Percentiles rank a stretch among this genome's conserved stretches.
These are phyloP conservation scores for Jamesozyma hellenica DNA, from an alignment of 805 yeast species.

Conservation along the genomic window DNA sequence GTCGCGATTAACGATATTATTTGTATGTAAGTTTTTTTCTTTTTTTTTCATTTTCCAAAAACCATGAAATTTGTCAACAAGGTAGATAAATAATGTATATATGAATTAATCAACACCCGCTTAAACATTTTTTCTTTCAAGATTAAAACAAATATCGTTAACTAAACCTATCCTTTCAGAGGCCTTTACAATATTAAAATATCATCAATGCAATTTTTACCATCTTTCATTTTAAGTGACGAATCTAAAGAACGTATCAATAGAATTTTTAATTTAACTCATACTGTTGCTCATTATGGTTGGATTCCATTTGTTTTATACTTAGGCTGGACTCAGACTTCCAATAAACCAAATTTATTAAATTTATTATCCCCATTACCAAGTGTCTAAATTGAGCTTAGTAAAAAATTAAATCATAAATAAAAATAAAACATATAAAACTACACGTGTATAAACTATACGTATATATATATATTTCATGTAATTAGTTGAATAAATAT, in stretches of 20 bases:
- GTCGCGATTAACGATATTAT: too few relatives aligned
- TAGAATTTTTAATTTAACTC: constrained; percentile 71
- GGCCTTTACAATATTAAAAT: too few relatives aligned
- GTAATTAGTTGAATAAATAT: neutral
- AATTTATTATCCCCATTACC: constrained; percentile 31
- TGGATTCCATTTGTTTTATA: constrained; percentile 93
- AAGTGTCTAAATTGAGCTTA: constrained; percentile 19
- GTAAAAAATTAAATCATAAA: neutral
- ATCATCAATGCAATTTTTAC: constrained; percentile 17
- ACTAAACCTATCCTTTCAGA: too few relatives aligned
- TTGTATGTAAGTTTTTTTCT: too few relatives aligned
- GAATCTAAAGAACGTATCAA: constrained; percentile 70
- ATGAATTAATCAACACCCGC: too few relatives aligned
- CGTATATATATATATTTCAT: too few relatives aligned
- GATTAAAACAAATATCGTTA: too few relatives aligned
- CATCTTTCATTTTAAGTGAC: constrained; percentile 31
- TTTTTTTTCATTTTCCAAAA: too few relatives aligned
- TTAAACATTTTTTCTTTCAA: too few relatives aligned
- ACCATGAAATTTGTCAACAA: too few relatives aligned
- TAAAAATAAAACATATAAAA: neutral
- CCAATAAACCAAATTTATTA: constrained; percentile 76
- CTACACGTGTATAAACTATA: neutral
- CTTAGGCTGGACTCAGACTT: constrained; percentile 75
- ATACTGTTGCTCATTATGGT: constrained; percentile 87
- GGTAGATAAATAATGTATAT: too few relatives aligned